Conservation (phyloP, 441 rosid species). For the Aleurites moluccanus region DNA sequence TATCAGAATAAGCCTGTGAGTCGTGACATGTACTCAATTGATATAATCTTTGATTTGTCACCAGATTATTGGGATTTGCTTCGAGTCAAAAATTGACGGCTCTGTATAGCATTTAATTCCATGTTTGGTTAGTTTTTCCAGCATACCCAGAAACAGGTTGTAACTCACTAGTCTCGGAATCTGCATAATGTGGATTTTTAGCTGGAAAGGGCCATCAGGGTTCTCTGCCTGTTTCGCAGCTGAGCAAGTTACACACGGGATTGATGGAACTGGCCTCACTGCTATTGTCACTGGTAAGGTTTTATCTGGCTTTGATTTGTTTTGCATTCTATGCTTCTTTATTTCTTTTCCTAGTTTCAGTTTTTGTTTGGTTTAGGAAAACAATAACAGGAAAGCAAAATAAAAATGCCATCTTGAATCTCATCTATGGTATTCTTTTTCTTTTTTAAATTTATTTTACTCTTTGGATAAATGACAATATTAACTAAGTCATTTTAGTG, state of each 20-base stretch:
- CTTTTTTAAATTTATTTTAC: too few relatives aligned
- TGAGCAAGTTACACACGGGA: constrained; percentile 52
- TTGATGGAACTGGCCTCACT: constrained; percentile 62
- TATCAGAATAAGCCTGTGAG: too few relatives aligned
- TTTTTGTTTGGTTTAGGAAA: background rate
- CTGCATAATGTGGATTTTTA: constrained; percentile 44
- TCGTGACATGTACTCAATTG: too few relatives aligned
- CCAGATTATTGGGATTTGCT: too few relatives aligned
- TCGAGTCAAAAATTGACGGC: too few relatives aligned
- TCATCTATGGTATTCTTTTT: too few relatives aligned
- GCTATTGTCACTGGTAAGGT: constrained; percentile 52
- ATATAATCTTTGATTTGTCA: too few relatives aligned
- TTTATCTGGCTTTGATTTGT: background rate
- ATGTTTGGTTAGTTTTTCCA: background rate
- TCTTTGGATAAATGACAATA: too few relatives aligned
- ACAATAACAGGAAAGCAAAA: background rate
- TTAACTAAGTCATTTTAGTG: too few relatives aligned
- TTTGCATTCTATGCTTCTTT: background rate
- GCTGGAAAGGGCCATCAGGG: constrained; percentile 58
- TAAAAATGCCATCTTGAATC: background rate
- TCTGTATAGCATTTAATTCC: too few relatives aligned
- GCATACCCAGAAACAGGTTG: background rate
- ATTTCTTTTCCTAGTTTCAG: background rate
- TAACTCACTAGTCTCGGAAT: background rate
- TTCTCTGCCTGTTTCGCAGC: constrained; percentile 59